Conservation (phyloP, 2,329 filamentous ascomycete species). For the Pseudocercospora pini-densiflorae region DNA sequence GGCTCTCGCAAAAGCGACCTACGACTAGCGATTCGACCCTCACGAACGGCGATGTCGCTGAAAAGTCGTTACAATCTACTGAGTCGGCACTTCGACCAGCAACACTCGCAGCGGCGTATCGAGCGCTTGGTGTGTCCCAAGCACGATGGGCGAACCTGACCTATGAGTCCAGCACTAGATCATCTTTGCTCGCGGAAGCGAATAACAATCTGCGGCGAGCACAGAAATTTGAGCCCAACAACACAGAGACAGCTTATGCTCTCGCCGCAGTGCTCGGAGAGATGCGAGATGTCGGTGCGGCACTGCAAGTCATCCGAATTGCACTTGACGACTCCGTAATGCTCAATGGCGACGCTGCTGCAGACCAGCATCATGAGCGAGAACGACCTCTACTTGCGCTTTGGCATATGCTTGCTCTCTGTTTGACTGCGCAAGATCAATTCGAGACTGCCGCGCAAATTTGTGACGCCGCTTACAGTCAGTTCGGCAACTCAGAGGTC, state of each 20-base stretch:
- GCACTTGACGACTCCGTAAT: conserved; percentile 58
- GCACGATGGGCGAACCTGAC: conserved; percentile 87
- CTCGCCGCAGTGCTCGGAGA: conserved; percentile 87
- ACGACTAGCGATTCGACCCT: conserved; percentile 19
- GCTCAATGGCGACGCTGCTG: conserved; percentile 24
- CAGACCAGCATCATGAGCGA: conserved; percentile 37
- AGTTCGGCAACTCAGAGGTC: conserved; percentile 74
- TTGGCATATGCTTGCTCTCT: conserved; percentile 87
- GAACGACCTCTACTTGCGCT: conserved; percentile 74
- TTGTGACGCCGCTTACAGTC: conserved; percentile 89
- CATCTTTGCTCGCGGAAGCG: conserved; percentile 76
- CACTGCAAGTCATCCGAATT: conserved; percentile 80
- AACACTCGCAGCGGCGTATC: conserved; percentile 73
- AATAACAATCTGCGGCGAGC: conserved; percentile 72
- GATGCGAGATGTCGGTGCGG: conserved; percentile 76
- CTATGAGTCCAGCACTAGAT: conserved; percentile 69
- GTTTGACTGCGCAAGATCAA: conserved; percentile 85
- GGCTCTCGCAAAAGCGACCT: conserved; percentile 67
- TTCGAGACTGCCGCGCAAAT: conserved; percentile 78
- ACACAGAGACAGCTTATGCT: conserved; percentile 74
- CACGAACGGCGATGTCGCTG: conserved; percentile 18
- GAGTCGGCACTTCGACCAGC: conserved; percentile 58
- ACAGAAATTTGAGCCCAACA: conserved; percentile 54
- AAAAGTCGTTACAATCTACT: conserved; percentile 35
- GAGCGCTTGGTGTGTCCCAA: conserved; percentile 82